Conservation (phyloP, 371 early-diverging fungal species). For the Rhizopus arrhizus region DNA sequence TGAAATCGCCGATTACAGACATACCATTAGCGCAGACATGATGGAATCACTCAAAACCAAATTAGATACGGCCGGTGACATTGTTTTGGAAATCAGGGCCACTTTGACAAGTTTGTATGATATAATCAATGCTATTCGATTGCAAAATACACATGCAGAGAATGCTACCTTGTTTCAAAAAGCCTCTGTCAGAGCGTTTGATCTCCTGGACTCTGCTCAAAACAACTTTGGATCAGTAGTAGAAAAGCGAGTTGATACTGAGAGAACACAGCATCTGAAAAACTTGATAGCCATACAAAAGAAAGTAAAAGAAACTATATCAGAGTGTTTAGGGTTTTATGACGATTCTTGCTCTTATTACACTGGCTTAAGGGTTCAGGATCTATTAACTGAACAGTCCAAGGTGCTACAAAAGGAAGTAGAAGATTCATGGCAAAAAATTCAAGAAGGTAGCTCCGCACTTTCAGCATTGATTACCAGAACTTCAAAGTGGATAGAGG, state of each 20-base stretch:
- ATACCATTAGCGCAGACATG: slow-evolving; percentile 20
- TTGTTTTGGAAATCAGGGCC: slow-evolving; percentile 32
- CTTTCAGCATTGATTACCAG: slow-evolving; percentile 23
- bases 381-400: slow-evolving; percentile 22
- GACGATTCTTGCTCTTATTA: slow-evolving; percentile 48
- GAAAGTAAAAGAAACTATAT: slow-evolving; percentile 30
- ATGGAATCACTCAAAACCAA: slow-evolving; percentile 24
- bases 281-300: slow-evolving; percentile 25
- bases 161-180: slow-evolving; percentile 27
- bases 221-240: slow-evolving; percentile 16
- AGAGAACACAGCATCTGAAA: slow-evolving; percentile 24
- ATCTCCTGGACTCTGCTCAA: slow-evolving; percentile 2
- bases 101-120: slow-evolving; percentile 40
- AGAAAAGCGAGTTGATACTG: slow-evolving; percentile 14
- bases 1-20: slow-evolving; percentile 16
- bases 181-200: background rate
- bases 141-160: slow-evolving; percentile 45
- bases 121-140: slow-evolving; percentile 41
- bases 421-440: slow-evolving; percentile 21
- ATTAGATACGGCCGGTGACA: slow-evolving; percentile 39
- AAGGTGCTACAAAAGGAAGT: slow-evolving; percentile 29
- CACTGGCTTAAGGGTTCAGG: slow-evolving; percentile 34
- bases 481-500: slow-evolving; percentile 29
- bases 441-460: slow-evolving; percentile 13
- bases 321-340: slow-evolving; percentile 44